Conservation (phyloP, 1,284 basidiomycete genomes). For the Puccinia coronata region DNA sequence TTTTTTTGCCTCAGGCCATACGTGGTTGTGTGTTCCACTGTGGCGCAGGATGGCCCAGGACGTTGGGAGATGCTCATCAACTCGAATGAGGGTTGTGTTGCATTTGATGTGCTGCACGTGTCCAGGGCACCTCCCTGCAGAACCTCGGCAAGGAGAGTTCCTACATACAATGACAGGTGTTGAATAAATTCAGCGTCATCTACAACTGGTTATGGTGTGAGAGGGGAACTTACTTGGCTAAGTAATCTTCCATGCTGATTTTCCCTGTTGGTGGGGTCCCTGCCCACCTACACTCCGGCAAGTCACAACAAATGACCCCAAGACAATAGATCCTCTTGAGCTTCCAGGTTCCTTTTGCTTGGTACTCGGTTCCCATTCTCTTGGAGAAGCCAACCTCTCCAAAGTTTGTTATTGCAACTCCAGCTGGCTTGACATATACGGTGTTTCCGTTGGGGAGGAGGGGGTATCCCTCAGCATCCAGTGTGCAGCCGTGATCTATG, state of each 20-base stretch:
- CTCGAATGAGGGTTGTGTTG: too few relatives aligned
- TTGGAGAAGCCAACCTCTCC: conserved; percentile 11
- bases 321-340: neutral
- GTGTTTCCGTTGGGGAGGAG: conserved; percentile 5
- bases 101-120: neutral
- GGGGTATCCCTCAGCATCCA: neutral
- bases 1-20: neutral
- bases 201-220: too few relatives aligned
- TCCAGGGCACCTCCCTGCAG: neutral
- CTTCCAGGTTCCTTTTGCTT: neutral
- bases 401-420: too few relatives aligned
- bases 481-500: too few relatives aligned
- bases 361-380: neutral
- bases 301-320: too few relatives aligned
- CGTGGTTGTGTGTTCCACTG: neutral
- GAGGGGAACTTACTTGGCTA: neutral
- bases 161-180: neutral
- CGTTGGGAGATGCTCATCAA: neutral
- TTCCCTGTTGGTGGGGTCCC: neutral
- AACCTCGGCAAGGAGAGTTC: neutral
- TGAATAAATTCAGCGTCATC: too few relatives aligned
- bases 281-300: neutral
- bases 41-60: conserved; percentile 11
- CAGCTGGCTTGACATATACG: neutral
- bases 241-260: neutral